Evolutionary conservation across 1,139 yeast species (phyloP), one percentile per base, ranked within the genome.

Genomic region (Trichomonascaceae sp.): DNA sequence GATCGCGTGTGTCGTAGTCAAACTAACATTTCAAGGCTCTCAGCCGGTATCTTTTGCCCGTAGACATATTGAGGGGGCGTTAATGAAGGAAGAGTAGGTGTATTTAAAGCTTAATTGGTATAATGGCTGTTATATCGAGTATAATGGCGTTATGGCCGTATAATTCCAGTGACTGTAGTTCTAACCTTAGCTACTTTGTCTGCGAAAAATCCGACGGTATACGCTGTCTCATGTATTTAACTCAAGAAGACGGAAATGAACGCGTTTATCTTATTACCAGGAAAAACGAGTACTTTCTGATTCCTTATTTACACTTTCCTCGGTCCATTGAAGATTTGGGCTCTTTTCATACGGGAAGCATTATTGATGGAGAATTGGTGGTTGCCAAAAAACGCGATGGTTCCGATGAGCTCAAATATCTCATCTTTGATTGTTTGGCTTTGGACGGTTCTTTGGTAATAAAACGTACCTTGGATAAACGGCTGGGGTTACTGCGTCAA

Each of bases 191-290:
- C 63, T 93, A 90, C 67, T 85, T 83, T 63, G 99, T 93, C 0
- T 93, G 99, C 72, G 99, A 95, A 66, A 95, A 95, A 68, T 83
- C 95, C 0, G 99, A 95, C 70, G 99, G 99, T 0, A 74, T 93
- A 53, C 76, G 99, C 54, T 88, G 95, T 57, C 73, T 93, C 46
- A 74, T 88, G 64, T 91, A 87, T 64, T 84, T 89, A 1, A 82
- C 88, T 2, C 85, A 84, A 19, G 63, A 61, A 22, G 45, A 80
- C 60, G 84, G 83, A n/a, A 66, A 66, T 18, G 77, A 74, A 55
- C 62, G 66, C 15, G 87, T 77, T 66, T 91, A 75, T 73, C 78
- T 82, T 60, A 85, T 95, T 51, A 93, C 95, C 41, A 77, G 99
- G 63, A 95, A 86, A 61, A 88, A 90, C 66, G 95, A 91, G 59